Base-by-base conservation (phyloP, 495 filamentous ascomycete species). In the Xylaria venustula region DNA sequence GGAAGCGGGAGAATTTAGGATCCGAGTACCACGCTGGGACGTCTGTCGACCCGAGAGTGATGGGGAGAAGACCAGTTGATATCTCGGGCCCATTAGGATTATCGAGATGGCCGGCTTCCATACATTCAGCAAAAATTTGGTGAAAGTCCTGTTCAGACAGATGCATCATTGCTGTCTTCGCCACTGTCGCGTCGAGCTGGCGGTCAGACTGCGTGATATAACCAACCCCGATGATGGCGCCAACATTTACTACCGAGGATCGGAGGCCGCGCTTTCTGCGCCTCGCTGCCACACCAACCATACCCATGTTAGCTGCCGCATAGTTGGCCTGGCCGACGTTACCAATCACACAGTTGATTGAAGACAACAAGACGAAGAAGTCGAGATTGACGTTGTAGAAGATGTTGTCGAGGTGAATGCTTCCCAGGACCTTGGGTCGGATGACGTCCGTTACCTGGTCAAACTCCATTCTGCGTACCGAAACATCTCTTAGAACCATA, bases 401-500 rank as follows among this genome's bases (percentile, higher is more conserved):
- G 2, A 57, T 17, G 8, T 36, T 37, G 3, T 57, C 17, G 11
- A 57, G 19, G 25, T 57, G 3, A 14, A 36, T 20, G 5, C 12
- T 23, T 2, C 30, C 30, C 5, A 5, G 5, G 5, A 49, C 19
- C 30, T 34, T 34, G 30, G 45, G 45, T 15, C 23, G 11, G 23
- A 48, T 4, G 2, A 48, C 45, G 23, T 48, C 20, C 5, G 12
- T 15, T 22, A 48, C 51, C 2, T 44, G 46, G 0, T 73, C 71
- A 0, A 69, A 42, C 11, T 9, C 14, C 45, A 48, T 48, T 19
- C 26, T 22, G 8, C 20, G 81, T 20, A 81, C 75, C 3, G 67
- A 2, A 1, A 41, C 22, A 40, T 84, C 80, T 8, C 56, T 19
- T 1, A 83, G 65, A 0, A 82, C 75, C 77, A 82, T 80, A 20